A percentile compares a stretch with the other conserved stretches of the same genome.
Evolutionary conservation across 2,329 filamentous ascomycete genomes (phyloP).

Genomic region (Penicillium sp.): DNA sequence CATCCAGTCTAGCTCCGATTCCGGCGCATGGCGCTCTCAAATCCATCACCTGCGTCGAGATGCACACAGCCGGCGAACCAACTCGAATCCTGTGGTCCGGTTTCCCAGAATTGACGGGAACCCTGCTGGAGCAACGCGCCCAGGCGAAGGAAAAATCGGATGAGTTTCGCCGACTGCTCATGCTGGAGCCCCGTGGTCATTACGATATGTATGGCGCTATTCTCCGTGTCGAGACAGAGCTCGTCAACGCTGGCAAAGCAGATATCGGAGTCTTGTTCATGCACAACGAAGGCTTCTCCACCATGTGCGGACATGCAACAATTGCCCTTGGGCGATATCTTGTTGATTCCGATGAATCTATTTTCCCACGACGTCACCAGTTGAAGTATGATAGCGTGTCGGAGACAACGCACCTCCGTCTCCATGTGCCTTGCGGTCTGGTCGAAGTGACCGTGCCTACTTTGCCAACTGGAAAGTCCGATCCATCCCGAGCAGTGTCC

Average conservation of each 20-base stretch:
- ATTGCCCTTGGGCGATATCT: constrained; percentile 54
- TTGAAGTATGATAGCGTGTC: constrained; percentile 33
- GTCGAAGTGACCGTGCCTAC: constrained; percentile 48
- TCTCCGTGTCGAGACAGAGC: constrained; percentile 48
- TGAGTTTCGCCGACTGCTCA: constrained; percentile 46
- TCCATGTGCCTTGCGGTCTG: constrained; percentile 54
- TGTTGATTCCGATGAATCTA: constrained; percentile 43
- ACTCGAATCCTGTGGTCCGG: constrained; percentile 52
- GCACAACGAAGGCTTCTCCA: constrained; percentile 55
- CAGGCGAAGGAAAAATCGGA: constrained; percentile 45
- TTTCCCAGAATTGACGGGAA: constrained; percentile 44
- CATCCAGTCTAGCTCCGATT: too few relatives aligned
- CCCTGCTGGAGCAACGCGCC: constrained; percentile 47
- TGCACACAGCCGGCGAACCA: constrained; percentile 57
- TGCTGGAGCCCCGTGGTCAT: constrained; percentile 56
- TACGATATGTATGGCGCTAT: constrained; percentile 59
- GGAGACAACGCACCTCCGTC: constrained; percentile 34
- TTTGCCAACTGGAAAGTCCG: constrained; percentile 36
- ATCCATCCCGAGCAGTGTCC: constrained; percentile 43
- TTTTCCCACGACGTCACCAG: constrained; percentile 45
- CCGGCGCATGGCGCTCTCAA: too few relatives aligned
- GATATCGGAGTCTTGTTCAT: constrained; percentile 55
- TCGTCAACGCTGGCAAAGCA: constrained; percentile 44
- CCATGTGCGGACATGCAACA: constrained; percentile 58
- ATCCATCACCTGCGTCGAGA: constrained; percentile 41